phyloP scores from a whole-genome alignment of 148 eudicot genomes.

The Fagopyrum esculentum region DNA sequence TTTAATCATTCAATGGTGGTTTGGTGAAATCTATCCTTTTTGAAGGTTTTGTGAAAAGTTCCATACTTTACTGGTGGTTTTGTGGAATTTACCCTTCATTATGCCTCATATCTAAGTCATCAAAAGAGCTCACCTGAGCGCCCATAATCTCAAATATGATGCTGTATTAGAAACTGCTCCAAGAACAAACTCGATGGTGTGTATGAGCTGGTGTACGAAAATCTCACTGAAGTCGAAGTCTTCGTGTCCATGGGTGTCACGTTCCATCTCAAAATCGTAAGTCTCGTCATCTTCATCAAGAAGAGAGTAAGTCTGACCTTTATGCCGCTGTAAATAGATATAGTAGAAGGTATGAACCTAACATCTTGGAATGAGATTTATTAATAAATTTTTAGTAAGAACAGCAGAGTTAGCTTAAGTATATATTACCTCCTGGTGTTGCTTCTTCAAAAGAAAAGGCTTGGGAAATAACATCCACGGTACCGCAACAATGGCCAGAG shows the following conservation, averaged over 20 bases:
- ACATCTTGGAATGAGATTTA: neutral
- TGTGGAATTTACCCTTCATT: too few species aligned
- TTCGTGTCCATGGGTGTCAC: slow-evolving; percentile 47
- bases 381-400: neutral
- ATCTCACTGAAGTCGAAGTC: slow-evolving; percentile 74
- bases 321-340: slow-evolving; percentile 50
- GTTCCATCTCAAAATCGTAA: slow-evolving; percentile 42
- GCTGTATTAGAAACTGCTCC: slow-evolving; percentile 92
- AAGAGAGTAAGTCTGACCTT: slow-evolving; percentile 47
- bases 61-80: too few species aligned
- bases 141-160: slow-evolving; percentile 86
- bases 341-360: neutral
- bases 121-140: slow-evolving; percentile 51
- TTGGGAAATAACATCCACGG: slow-evolving; percentile 95
- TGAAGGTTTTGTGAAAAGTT: too few species aligned
- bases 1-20: too few species aligned
- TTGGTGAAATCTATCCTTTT: too few species aligned
- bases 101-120: neutral
- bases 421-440: slow-evolving; percentile 54
- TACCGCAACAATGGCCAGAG: slow-evolving; percentile 62
- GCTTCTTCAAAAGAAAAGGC: slow-evolving; percentile 83
- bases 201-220: slow-evolving; percentile 82
- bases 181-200: slow-evolving; percentile 81
- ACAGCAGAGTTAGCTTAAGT: neutral
- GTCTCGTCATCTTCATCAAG: slow-evolving; percentile 43